Base-by-base conservation (phyloP, 345 rosid genomes). In the Camelina neglecta region DNA sequence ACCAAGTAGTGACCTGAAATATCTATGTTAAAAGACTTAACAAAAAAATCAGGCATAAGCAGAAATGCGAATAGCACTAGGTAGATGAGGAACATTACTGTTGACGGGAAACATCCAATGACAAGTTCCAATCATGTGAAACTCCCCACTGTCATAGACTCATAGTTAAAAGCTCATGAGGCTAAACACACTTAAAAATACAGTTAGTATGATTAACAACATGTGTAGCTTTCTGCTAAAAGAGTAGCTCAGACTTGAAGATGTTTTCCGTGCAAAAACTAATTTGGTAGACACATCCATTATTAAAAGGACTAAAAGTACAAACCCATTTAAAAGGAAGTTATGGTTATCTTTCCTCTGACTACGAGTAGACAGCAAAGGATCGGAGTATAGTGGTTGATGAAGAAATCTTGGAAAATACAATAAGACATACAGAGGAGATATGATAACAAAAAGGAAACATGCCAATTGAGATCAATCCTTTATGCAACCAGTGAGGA, bases 281-380 rank as follows among this genome's bases (percentile, higher is more conserved):
- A 33, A 8, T 33, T 33, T 6, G 8, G 36, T 33, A 33, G 36
- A 33, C 7, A 33, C 36, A 33, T 33, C 36, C 36, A 33, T 33
- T 8, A 33, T 33, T 2, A 33, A 33, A 33, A 6, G 36, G 36
- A 33, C 36, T 6, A 8, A 33, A 33, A 47, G 58, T 47, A 13
- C 74, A 71, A 12, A 35, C 67, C 1, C 38, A 35, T 71, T 26
- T 71, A 8, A 4, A 64, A n/a, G 39, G n/a, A 26, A n/a, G n/a
- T 33, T 8, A 15, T 71, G 26, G 20, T 9, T 21, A 33, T 33
- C 62, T n/a, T 58, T 58, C 45, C 20, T 47, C 36, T 47, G 58
- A 59, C 48, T 31, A 10, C 60, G 4, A 1, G 0, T 13, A 56
- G 1, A 15, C 39, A 5, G 3, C 61, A 7, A 2, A 56, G 1